Evolutionary conservation across 495 filamentous ascomycete species (phyloP).

Genomic region (Ramalina intermedia): DNA sequence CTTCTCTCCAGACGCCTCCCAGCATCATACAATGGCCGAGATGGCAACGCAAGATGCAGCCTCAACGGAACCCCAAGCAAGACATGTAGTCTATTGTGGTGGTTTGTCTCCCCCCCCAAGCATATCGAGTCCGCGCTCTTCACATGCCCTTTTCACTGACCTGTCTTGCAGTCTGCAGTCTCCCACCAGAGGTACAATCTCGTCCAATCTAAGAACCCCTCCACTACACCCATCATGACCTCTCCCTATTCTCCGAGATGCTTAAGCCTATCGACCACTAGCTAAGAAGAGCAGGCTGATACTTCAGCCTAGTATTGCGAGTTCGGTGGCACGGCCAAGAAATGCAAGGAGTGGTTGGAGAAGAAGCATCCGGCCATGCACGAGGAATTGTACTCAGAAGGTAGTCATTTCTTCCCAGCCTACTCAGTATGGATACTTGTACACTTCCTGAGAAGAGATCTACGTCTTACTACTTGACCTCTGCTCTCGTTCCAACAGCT

Average conservation of each 20-base stretch:
- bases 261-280: background rate
- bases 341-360: conserved; percentile 91
- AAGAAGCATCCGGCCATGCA: conserved; percentile 61
- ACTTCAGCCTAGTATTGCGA: conserved; percentile 70
- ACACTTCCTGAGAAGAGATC: too few relatives aligned
- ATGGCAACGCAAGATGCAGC: conserved; percentile 20
- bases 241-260: background rate
- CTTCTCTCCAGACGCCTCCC: background rate
- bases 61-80: conserved; percentile 42
- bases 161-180: conserved; percentile 56
- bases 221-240: background rate
- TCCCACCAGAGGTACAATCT: conserved; percentile 78
- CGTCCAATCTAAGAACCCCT: background rate
- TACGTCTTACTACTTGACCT: background rate
- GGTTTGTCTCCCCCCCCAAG: conserved; percentile 36
- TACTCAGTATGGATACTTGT: background rate
- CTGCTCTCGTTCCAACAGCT: background rate
- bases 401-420: conserved; percentile 25
- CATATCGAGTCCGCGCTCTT: background rate
- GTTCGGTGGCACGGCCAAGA: conserved; percentile 94
- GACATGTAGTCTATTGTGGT: conserved; percentile 66
- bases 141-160: background rate
- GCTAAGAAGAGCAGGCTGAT: conserved; percentile 20
- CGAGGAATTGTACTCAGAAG: conserved; percentile 65
- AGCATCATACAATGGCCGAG: conserved; percentile 18